Evolutionary conservation across 257 asterid species (phyloP).

Genomic region (Anisodus acutangulus): DNA sequence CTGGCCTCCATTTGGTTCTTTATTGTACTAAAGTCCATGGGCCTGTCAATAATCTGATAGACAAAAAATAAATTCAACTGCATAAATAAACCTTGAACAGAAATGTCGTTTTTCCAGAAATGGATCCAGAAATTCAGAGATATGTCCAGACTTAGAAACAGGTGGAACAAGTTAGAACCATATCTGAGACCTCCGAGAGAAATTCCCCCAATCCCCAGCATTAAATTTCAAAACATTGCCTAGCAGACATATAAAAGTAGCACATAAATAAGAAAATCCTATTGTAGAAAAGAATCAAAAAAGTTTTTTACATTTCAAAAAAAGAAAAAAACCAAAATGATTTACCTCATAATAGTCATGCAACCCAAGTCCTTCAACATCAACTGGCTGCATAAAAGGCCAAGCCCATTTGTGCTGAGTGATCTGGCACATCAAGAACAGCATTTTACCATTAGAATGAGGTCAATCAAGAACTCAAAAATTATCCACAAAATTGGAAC

Average conservation of each 20-base stretch:
- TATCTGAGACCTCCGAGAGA: conserved; percentile 11
- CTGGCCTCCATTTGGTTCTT: conserved; percentile 97
- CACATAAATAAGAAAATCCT: background rate
- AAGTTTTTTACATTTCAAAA: background rate
- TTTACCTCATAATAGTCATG: conserved; percentile 84
- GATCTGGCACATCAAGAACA: conserved; percentile 55
- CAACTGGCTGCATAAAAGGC: conserved; percentile 99
- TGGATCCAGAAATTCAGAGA: conserved; percentile 14
- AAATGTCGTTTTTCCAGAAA: background rate
- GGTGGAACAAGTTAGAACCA: background rate
- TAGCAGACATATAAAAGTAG: conserved; percentile 4
- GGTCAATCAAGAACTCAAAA: conserved; percentile 23
- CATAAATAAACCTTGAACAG: background rate
- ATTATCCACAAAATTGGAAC: background rate
- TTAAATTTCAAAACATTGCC: conserved; percentile 13
- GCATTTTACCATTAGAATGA: background rate
- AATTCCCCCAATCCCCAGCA: conserved; percentile 9
- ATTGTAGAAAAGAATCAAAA: conserved; percentile 8
- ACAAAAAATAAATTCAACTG: conserved; percentile 29
- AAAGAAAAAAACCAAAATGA: background rate
- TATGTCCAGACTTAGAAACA: background rate
- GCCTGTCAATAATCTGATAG: conserved; percentile 92
- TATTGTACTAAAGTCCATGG: conserved; percentile 97
- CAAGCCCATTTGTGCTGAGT: conserved; percentile 97
- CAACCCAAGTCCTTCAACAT: conserved; percentile 93